Evolutionary conservation across 2,329 filamentous ascomycete genomes (phyloP).

Genomic region (Xenoacremonium recifei): DNA sequence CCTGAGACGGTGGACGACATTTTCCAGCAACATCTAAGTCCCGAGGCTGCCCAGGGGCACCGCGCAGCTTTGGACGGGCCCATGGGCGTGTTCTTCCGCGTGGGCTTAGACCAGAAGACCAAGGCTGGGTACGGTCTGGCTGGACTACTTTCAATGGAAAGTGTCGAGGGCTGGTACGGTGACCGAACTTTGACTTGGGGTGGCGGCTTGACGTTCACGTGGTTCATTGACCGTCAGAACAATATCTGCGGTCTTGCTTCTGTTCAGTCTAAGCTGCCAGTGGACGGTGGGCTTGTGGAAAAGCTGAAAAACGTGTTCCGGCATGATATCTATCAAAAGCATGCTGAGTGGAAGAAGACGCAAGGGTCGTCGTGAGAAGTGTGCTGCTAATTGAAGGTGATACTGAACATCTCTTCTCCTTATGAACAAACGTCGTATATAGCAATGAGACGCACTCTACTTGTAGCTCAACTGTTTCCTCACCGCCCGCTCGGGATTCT

Average conservation of each 20-base stretch:
- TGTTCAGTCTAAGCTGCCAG: slow-evolving; percentile 36
- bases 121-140: slow-evolving; percentile 40
- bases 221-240: slow-evolving; percentile 50
- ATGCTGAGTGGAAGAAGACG: slow-evolving; percentile 9
- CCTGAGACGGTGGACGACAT: slow-evolving; percentile 40
- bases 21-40: slow-evolving; percentile 45
- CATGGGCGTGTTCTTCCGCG: slow-evolving; percentile 33
- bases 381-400: too few relatives aligned
- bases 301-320: slow-evolving; percentile 42
- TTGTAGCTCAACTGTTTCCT: too few relatives aligned
- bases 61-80: slow-evolving; percentile 29
- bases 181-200: slow-evolving; percentile 44
- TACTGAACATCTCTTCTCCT: too few relatives aligned
- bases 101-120: slow-evolving; percentile 29
- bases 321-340: slow-evolving; percentile 40
- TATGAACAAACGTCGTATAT: too few relatives aligned
- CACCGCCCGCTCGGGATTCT: too few relatives aligned
- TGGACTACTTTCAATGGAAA: slow-evolving; percentile 39
- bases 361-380: not conserved
- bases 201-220: slow-evolving; percentile 43
- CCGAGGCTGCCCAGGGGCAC: slow-evolving; percentile 24
- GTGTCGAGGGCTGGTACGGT: slow-evolving; percentile 42
- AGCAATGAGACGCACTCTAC: too few relatives aligned
- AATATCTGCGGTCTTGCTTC: slow-evolving; percentile 42
- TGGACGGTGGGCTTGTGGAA: slow-evolving; percentile 17